These are phyloP conservation scores for Xerocomellus amylosporus DNA, from an alignment of 768 basidiomycete genomes.

Conservation along the genomic window DNA sequence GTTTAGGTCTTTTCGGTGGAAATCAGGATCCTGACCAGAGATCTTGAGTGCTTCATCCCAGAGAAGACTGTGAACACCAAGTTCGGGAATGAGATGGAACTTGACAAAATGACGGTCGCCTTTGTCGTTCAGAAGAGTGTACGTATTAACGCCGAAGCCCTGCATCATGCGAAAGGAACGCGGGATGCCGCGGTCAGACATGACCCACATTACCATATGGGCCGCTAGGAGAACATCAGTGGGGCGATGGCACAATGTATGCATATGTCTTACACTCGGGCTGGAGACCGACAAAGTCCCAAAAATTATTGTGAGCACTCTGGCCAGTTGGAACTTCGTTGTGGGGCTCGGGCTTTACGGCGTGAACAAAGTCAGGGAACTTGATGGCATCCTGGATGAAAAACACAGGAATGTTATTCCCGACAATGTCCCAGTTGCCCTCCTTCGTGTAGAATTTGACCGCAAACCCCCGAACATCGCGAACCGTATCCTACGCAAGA, in stretches of 20 bases:
- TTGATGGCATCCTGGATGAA: constrained; percentile 81
- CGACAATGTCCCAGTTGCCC: constrained; percentile 86
- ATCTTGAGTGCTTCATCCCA: constrained; percentile 94
- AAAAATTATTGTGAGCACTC: constrained; percentile 79
- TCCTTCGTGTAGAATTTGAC: constrained; percentile 79
- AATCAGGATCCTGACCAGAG: constrained; percentile 82
- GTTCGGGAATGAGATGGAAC: constrained; percentile 79
- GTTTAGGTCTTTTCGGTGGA: constrained; percentile 81
- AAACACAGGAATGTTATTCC: constrained; percentile 82
- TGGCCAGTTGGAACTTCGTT: constrained; percentile 75
- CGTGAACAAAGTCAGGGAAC: constrained; percentile 84
- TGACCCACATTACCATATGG: constrained; percentile 80
- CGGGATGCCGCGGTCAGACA: constrained; percentile 84
- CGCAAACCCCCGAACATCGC: constrained; percentile 88
- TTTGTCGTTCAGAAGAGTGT: constrained; percentile 62
- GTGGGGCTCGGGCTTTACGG: constrained; percentile 82
- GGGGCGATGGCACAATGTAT: neutral
- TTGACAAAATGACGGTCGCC: constrained; percentile 82
- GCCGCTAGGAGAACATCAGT: constrained; percentile 42
- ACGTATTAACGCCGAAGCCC: constrained; percentile 87
- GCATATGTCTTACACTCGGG: constrained; percentile 48
- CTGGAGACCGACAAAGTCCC: constrained; percentile 77
- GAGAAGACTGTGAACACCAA: constrained; percentile 77
- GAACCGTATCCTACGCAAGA: constrained; percentile 58
- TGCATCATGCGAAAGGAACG: constrained; percentile 88